Percentiles rank a stretch among this genome's conserved stretches.
Conservation (phyloP, 805 yeast species). For the Pichia californica region DNA sequence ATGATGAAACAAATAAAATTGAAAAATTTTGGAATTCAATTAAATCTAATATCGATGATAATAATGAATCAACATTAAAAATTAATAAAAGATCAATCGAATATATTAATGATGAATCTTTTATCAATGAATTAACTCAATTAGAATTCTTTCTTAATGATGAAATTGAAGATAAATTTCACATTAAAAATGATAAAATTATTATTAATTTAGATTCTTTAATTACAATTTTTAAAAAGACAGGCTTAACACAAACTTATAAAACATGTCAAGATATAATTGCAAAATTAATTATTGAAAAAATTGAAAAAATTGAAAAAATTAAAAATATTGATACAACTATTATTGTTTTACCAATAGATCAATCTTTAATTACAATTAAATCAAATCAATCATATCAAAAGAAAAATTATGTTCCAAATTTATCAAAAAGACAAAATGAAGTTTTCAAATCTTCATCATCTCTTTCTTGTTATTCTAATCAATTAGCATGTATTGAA, state of each 20-base stretch:
- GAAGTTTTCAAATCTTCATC: neutral
- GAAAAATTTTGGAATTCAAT: slow-evolving; percentile 33
- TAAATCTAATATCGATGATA: slow-evolving; percentile 17
- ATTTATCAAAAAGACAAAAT: neutral
- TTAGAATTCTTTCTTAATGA: slow-evolving; percentile 33
- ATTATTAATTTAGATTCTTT: slow-evolving; percentile 39
- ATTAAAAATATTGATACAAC: slow-evolving; percentile 22
- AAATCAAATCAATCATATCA: slow-evolving; percentile 7
- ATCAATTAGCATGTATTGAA: slow-evolving; percentile 42
- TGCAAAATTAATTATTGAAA: slow-evolving; percentile 19
- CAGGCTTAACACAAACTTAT: slow-evolving; percentile 40
- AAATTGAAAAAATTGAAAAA: neutral
- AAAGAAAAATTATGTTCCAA: neutral
- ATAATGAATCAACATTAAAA: slow-evolving; percentile 1
- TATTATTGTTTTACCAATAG: slow-evolving; percentile 29
- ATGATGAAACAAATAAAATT: slow-evolving; percentile 27
- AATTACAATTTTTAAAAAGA: slow-evolving; percentile 34
- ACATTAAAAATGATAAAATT: slow-evolving; percentile 21
- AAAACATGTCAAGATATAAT: slow-evolving; percentile 33
- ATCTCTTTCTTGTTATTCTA: slow-evolving; percentile 30
- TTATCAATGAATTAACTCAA: slow-evolving; percentile 44
- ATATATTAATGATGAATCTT: slow-evolving; percentile 39
- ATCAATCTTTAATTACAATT: slow-evolving; percentile 19
- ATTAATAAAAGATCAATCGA: slow-evolving; percentile 23
- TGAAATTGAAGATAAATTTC: slow-evolving; percentile 13